These are phyloP conservation scores for Cercospora sesami DNA, from an alignment of 2,329 filamentous ascomycete species.

Conservation along the genomic window DNA sequence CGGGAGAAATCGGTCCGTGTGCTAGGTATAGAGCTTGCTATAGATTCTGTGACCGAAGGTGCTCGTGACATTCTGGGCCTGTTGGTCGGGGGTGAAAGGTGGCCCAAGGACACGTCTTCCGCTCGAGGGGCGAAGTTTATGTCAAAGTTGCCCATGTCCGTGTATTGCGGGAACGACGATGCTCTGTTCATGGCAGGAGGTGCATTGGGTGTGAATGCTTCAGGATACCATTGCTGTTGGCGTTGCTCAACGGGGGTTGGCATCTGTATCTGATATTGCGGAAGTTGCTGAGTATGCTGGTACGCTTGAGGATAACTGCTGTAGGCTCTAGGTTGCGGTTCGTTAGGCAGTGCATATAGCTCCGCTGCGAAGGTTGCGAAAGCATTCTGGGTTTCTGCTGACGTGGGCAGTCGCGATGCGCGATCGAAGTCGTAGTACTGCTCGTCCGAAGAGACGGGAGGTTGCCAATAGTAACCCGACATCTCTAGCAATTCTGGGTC, in stretches of 20 bases:
- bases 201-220: slow-evolving; percentile 15
- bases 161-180: slow-evolving; percentile 17
- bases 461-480: slow-evolving; percentile 27
- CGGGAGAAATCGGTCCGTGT: slow-evolving; percentile 33
- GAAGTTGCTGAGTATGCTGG: slow-evolving; percentile 16
- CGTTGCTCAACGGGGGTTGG: slow-evolving; percentile 10
- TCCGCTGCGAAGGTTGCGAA: slow-evolving; percentile 14
- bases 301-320: slow-evolving; percentile 14
- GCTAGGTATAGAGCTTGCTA: slow-evolving; percentile 33
- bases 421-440: slow-evolving; percentile 23
- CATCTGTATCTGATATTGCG: slow-evolving; percentile 14
- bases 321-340: slow-evolving; percentile 14
- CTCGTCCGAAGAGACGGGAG: slow-evolving; percentile 17
- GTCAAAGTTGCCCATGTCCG: slow-evolving; percentile 10
- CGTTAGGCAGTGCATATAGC: slow-evolving; percentile 5
- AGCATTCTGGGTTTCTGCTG: slow-evolving; percentile 10
- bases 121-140: slow-evolving; percentile 3
- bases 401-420: slow-evolving; percentile 11
- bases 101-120: slow-evolving; percentile 18
- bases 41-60: slow-evolving; percentile 33
- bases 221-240: slow-evolving; percentile 19
- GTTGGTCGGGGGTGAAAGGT: slow-evolving; percentile 27
- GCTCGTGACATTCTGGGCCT: slow-evolving; percentile 26
- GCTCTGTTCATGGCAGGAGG: neutral
- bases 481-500: slow-evolving; percentile 16